phyloP scores from a whole-genome alignment of 306 rosid species.

The Prunus dulcis region DNA sequence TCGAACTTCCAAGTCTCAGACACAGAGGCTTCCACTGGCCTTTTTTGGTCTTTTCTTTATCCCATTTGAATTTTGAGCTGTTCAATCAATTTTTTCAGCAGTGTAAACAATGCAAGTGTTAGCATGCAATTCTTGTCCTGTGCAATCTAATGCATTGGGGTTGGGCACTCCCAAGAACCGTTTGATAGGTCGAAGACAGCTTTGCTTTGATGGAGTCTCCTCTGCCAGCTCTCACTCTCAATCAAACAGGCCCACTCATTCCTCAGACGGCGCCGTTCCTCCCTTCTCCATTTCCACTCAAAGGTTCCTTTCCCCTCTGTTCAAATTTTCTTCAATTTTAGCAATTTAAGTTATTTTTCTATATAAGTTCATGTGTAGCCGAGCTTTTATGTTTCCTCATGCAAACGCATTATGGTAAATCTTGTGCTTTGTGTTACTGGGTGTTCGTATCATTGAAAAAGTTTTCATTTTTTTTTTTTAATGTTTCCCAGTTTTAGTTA shows the following conservation, averaged over 20 bases:
- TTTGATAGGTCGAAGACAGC: constrained; percentile 50
- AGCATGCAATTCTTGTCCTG: constrained; percentile 48
- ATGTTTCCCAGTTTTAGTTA: not conserved
- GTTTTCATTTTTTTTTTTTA: not conserved
- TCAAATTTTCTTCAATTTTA: not conserved
- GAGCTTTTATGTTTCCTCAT: not conserved
- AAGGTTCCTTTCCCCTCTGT: constrained; percentile 41
- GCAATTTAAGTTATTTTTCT: too few relatives aligned
- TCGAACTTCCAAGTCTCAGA: not conserved
- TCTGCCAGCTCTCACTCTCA: constrained; percentile 59
- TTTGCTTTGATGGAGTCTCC: constrained; percentile 64
- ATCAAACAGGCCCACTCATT: constrained; percentile 5
- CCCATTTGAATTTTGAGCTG: too few relatives aligned
- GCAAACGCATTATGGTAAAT: not conserved
- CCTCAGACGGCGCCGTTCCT: constrained; percentile 32
- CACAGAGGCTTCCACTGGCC: not conserved
- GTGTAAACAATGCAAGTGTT: constrained; percentile 48
- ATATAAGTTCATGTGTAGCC: not conserved
- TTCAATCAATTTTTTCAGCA: too few relatives aligned
- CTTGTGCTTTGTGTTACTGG: not conserved
- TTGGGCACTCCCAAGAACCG: constrained; percentile 31
- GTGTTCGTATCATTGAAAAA: not conserved
- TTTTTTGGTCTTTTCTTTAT: not conserved
- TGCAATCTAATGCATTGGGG: constrained; percentile 24
- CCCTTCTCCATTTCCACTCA: constrained; percentile 37